Evolutionary conservation across 2,329 filamentous ascomycete species (phyloP).

Genomic region (Stromatinia cepivora): DNA sequence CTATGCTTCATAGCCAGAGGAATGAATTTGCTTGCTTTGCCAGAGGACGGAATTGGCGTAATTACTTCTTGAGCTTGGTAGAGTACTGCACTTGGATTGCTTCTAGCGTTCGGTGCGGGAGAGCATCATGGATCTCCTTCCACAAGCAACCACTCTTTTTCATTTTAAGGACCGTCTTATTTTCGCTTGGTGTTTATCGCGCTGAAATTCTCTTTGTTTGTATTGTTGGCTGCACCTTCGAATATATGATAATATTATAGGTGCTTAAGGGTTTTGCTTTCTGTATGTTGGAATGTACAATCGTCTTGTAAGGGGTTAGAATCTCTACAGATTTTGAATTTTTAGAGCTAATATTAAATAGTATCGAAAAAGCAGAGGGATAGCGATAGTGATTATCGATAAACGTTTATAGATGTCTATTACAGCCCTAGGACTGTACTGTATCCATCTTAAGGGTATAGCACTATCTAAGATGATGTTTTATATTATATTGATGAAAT

Average conservation of each 20-base stretch:
- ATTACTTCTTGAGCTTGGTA: slow-evolving; percentile 27
- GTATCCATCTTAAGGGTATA: slow-evolving; percentile 23
- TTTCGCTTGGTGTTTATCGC: slow-evolving; percentile 24
- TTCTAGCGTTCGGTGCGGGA: slow-evolving; percentile 18
- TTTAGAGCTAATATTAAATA: slow-evolving; percentile 34
- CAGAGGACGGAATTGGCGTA: no score
- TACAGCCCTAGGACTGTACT: slow-evolving; percentile 16
- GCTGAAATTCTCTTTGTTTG: slow-evolving; percentile 22
- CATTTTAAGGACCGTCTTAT: slow-evolving; percentile 25
- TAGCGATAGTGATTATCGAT: slow-evolving; percentile 21
- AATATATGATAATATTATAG: no score
- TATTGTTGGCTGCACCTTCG: no score
- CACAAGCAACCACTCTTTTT: slow-evolving; percentile 24
- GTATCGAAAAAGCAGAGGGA: slow-evolving; percentile 25
- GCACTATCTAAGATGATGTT: no score
- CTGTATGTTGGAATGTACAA: slow-evolving; percentile 5
- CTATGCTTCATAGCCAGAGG: no score
- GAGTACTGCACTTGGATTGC: slow-evolving; percentile 25
- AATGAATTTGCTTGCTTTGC: no score
- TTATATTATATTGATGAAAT: no score
- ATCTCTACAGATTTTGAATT: slow-evolving; percentile 16
- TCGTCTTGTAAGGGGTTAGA: slow-evolving; percentile 19
- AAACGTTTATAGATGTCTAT: slow-evolving; percentile 12
- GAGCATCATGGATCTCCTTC: slow-evolving; percentile 25
- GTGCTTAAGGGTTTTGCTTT: background rate